Evolutionary conservation across 176 grass and related monocot genomes (phyloP).

Genomic region (Oryza meyeriana): DNA sequence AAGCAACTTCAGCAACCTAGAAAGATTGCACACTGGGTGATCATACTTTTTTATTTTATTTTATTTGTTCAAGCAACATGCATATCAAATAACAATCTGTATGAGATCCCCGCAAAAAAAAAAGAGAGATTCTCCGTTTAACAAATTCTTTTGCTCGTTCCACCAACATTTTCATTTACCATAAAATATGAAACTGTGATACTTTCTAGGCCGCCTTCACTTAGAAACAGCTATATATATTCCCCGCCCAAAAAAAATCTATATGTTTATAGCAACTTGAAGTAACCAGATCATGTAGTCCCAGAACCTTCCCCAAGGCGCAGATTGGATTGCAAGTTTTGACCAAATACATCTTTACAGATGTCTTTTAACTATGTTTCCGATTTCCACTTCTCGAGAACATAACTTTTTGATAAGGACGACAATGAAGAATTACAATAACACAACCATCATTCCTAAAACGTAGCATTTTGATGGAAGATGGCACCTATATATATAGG

Average conservation of each 20-base stretch:
- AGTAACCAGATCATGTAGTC: not conserved
- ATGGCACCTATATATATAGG: no score
- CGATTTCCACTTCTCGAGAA: no score
- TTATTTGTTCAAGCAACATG: not conserved
- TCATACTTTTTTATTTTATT: not conserved
- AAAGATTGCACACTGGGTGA: not conserved
- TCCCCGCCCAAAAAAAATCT: not conserved
- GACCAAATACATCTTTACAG: no score
- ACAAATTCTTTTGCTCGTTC: not conserved
- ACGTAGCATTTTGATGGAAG: no score
- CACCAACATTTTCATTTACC: not conserved
- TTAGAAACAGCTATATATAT: not conserved
- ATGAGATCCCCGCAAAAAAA: not conserved
- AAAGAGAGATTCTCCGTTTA: no score
- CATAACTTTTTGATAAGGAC: no score
- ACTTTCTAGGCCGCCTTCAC: not conserved
- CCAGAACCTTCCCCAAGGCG: no score
- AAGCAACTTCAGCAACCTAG: not conserved
- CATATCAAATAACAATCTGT: not conserved
- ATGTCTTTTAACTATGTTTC: no score
- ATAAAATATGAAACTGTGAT: not conserved
- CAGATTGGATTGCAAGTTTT: no score
- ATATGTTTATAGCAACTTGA: not conserved
- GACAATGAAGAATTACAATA: no score
- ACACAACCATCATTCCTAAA: no score